Conservation (phyloP, 2,329 filamentous ascomycete genomes). For the Calycina herbarum region DNA sequence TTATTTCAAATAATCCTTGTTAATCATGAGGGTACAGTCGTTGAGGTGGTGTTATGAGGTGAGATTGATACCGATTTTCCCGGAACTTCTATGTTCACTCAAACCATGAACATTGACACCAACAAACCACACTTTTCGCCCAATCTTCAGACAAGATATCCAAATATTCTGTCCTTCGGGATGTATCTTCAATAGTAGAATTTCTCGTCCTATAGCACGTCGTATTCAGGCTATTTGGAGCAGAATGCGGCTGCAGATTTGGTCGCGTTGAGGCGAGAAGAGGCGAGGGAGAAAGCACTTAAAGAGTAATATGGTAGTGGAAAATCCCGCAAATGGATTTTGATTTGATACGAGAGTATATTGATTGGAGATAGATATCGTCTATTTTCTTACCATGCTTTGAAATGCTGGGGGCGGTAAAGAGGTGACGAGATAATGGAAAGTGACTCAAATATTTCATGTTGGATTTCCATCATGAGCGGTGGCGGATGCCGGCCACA, state of each 20-base stretch:
- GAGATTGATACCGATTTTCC: conserved; percentile 13
- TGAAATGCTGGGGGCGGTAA: not conserved
- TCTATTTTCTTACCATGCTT: not conserved
- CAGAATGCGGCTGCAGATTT: conserved; percentile 17
- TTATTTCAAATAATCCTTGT: conserved; percentile 25
- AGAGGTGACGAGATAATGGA: not conserved
- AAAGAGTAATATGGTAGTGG: conserved; percentile 21
- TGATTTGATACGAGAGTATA: not conserved
- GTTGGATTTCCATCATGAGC: not conserved
- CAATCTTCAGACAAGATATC: not conserved
- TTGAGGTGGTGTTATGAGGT: conserved; percentile 14
- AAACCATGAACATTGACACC: conserved; percentile 5
- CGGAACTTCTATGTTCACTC: conserved; percentile 9
- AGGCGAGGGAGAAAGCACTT: conserved; percentile 21
- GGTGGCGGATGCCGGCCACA: not conserved
- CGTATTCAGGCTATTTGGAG: conserved; percentile 24
- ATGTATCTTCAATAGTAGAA: conserved; percentile 17
- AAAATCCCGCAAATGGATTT: conserved; percentile 7
- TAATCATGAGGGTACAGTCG: conserved; percentile 14
- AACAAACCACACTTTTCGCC: not conserved
- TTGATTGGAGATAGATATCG: not conserved
- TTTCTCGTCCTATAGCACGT: conserved; percentile 14
- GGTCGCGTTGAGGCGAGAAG: conserved; percentile 17
- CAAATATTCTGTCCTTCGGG: not conserved
- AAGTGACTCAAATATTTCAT: not conserved